Base-by-base conservation (phyloP, 2,329 filamentous ascomycete species). In the Pseudogymnoascus sp. region DNA sequence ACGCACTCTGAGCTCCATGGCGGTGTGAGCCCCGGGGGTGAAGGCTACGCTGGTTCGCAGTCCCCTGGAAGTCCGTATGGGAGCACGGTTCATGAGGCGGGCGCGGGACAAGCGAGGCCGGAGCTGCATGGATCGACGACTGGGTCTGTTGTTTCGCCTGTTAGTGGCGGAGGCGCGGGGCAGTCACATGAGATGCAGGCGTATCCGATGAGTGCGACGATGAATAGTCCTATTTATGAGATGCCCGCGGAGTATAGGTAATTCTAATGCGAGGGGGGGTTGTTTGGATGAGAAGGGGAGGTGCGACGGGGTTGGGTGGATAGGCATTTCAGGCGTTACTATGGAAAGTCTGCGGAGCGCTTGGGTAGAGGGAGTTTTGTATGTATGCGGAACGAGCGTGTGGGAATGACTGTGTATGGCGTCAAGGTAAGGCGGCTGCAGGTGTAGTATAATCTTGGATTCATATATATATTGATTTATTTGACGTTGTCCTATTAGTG, bases 161-260 rank as follows among this genome's bases (percentile, higher is more conserved):
- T 53, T 53, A 53, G 47, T 53, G 47, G 7, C 2, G 25, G 47
- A 25, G 23, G 23, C 5, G 14, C 16, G 40, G 42, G 42, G 6
- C 42, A 53, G n/a, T 10, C n/a, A 4, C 47, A 53, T 18, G 47
- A 53, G 47, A 53, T 53, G 47, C 8, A 53, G 16, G 25, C 47
- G 25, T 53, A 53, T 53, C 14, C 14, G 3, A 53, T 53, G 47
- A 18, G 47, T n/a, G 47, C 47, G n/a, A 53, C 47, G 14, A 53
- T 53, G 47, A 53, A 53, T 31, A 53, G 47, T 16, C 47, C 25
- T 53, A 25, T 53, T 31, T 53, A 53, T 53, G 47, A 53, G 25
- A 53, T 53, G 47, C 47, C 47, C 6, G 25, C 47, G 25, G 47
- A 53, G 14, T 53, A 53, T 53, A 31, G 28, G 28, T 31, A 31